These are phyloP conservation scores for Physaria fendleri DNA, from an alignment of 345 rosid species.

Conservation along the genomic window DNA sequence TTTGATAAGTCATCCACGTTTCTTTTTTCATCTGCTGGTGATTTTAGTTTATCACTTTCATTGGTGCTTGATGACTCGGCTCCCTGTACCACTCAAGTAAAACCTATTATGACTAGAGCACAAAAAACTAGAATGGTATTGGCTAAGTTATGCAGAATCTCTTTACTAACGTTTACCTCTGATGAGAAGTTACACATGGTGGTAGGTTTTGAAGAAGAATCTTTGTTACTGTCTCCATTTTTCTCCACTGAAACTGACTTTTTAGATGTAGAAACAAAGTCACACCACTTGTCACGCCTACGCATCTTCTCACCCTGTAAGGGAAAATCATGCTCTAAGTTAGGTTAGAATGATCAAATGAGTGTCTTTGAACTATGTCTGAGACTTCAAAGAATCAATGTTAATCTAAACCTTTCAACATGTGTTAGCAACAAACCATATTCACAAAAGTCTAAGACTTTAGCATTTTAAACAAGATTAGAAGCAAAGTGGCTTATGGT, in stretches of 20 bases:
- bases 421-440: neutral
- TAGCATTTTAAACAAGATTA: neutral
- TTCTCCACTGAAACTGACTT: constrained; percentile 36
- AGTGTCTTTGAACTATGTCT: too few species aligned
- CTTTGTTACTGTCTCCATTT: constrained; percentile 28
- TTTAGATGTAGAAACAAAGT: constrained; percentile 55
- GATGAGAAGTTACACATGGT: neutral
- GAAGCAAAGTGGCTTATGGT: constrained; percentile 11
- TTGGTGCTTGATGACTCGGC: constrained; percentile 32
- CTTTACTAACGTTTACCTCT: constrained; percentile 24
- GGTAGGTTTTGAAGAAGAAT: constrained; percentile 16
- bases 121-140: constrained; percentile 19
- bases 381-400: too few species aligned
- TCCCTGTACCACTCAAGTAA: constrained; percentile 25
- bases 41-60: constrained; percentile 26
- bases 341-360: too few species aligned
- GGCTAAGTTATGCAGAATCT: constrained; percentile 26
- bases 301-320: constrained; percentile 74
- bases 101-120: neutral
- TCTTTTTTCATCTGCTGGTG: constrained; percentile 23
- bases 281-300: constrained; percentile 65
- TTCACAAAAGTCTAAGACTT: neutral
- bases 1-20: constrained; percentile 45
- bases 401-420: neutral
- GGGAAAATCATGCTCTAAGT: neutral